phyloP scores from a whole-genome alignment of 139 green algal genomes.

The Gonium pectorale region DNA sequence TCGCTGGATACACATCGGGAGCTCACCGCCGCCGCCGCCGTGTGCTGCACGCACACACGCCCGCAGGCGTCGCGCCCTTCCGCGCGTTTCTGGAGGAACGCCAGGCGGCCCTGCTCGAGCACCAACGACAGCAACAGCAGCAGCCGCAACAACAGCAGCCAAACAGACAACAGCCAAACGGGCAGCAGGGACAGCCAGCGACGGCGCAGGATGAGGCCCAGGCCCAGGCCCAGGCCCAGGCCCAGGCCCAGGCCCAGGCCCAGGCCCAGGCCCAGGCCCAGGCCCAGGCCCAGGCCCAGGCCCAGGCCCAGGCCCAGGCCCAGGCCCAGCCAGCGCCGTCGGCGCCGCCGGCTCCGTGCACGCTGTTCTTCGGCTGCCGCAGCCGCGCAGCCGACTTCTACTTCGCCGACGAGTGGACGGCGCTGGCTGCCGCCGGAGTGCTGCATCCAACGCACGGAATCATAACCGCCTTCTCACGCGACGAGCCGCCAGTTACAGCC shows the following conservation, averaged over 20 bases:
- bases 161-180: not conserved
- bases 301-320: too few species aligned
- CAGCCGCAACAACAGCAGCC: conserved; percentile 15
- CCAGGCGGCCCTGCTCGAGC: conserved; percentile 9
- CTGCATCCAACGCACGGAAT: conserved; percentile 70
- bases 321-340: too few species aligned
- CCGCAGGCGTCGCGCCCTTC: conserved; percentile 86
- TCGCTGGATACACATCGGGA: too few species aligned
- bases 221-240: too few species aligned
- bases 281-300: too few species aligned
- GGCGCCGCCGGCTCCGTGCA: conserved; percentile 51
- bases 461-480: conserved; percentile 81
- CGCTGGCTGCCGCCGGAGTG: conserved; percentile 55
- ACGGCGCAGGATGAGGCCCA: too few species aligned
- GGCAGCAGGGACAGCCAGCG: not conserved
- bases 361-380: conserved; percentile 93
- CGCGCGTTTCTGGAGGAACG: conserved; percentile 85
- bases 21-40: too few species aligned
- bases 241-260: too few species aligned
- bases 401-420: conserved; percentile 82
- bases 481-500: conserved; percentile 34
- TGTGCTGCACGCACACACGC: not conserved
- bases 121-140: not conserved
- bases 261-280: too few species aligned
- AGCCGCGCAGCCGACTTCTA: conserved; percentile 80